Evolutionary conservation across 768 basidiomycete species (phyloP).

Genomic region (Tulasnella sp.): DNA sequence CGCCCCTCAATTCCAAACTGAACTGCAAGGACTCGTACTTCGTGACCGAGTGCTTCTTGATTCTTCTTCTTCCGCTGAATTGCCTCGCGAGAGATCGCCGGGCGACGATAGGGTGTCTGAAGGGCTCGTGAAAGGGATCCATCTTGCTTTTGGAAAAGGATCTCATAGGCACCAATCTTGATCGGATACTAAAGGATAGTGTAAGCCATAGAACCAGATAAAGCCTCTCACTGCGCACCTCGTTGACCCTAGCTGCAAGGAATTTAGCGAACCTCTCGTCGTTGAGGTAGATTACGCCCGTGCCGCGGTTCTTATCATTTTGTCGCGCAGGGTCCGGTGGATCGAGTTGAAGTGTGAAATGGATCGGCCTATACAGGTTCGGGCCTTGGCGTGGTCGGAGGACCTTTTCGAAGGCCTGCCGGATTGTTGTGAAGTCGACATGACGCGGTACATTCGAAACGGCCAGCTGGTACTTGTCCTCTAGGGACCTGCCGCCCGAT

Average conservation of each 20-base stretch:
- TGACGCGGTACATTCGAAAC: neutral
- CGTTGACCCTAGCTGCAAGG: neutral
- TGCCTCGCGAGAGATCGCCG: neutral
- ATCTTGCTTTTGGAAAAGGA: neutral
- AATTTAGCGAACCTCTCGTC: neutral
- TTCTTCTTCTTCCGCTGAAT: conserved; percentile 36
- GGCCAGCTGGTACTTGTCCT: neutral
- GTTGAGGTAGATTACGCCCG: conserved; percentile 2
- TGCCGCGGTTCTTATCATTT: neutral
- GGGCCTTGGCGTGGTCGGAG: neutral
- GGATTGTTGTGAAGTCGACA: neutral
- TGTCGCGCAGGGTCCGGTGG: neutral
- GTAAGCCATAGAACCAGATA: neutral
- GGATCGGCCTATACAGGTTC: neutral
- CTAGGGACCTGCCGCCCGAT: neutral
- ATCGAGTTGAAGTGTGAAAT: neutral
- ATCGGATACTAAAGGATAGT: neutral
- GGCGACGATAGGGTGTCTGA: neutral
- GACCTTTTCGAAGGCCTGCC: neutral
- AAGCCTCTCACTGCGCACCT: neutral
- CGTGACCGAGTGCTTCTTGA: conserved; percentile 43
- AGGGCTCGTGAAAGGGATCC: conserved; percentile 7
- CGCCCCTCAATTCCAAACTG: conserved; percentile 54
- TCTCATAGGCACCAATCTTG: neutral
- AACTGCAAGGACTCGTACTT: conserved; percentile 54